A percentile compares a stretch with the other conserved stretches of the same genome.
These are phyloP conservation scores for Fusarium camptoceras DNA, from an alignment of 2,329 filamentous ascomycete genomes.

Conservation along the genomic window DNA sequence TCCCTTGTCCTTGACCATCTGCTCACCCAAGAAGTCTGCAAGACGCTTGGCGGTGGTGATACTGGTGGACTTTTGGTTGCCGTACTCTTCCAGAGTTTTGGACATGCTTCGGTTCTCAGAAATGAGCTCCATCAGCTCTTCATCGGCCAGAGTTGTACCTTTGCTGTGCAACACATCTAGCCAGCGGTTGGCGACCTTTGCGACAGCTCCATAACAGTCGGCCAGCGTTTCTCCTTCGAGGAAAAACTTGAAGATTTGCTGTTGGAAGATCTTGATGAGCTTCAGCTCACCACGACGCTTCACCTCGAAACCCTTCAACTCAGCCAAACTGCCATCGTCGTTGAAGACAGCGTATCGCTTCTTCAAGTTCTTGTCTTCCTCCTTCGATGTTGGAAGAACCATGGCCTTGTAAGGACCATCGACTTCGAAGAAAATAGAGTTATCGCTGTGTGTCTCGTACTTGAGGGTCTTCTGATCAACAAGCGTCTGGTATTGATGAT, in stretches of 20 bases:
- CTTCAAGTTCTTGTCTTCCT: conserved; percentile 99
- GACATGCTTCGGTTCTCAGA: conserved; percentile 99
- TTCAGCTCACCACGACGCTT: conserved; percentile 98
- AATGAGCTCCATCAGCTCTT: conserved; percentile 99
- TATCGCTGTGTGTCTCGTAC: conserved; percentile 98
- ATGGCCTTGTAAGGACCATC: conserved; percentile 98
- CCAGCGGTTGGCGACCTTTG: conserved; percentile 96
- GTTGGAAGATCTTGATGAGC: conserved; percentile 99
- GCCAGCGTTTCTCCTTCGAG: conserved; percentile 87
- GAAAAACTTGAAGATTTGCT: conserved; percentile 99
- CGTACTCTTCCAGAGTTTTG: conserved; percentile 97
- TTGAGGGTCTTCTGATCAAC: conserved; percentile 82
- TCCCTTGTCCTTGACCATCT: conserved; percentile 99
- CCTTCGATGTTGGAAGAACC: conserved; percentile 96
- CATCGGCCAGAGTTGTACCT: conserved; percentile 89
- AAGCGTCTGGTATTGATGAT: conserved; percentile 95
- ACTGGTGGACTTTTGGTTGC: conserved; percentile 95
- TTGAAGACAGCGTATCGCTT: conserved; percentile 99
- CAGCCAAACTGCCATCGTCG: conserved; percentile 92
- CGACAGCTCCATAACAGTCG: conserved; percentile 91
- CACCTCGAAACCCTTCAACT: conserved; percentile 96
- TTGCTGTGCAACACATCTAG: conserved; percentile 92
- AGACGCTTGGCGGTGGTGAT: conserved; percentile 96
- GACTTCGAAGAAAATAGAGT: conserved; percentile 99
- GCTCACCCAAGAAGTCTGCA: conserved; percentile 95